A percentile compares a stretch with the other conserved stretches of the same genome.
Evolutionary conservation across 352 stramenopile genomes (phyloP).

Genomic region (Pythium pectinolyticum): DNA sequence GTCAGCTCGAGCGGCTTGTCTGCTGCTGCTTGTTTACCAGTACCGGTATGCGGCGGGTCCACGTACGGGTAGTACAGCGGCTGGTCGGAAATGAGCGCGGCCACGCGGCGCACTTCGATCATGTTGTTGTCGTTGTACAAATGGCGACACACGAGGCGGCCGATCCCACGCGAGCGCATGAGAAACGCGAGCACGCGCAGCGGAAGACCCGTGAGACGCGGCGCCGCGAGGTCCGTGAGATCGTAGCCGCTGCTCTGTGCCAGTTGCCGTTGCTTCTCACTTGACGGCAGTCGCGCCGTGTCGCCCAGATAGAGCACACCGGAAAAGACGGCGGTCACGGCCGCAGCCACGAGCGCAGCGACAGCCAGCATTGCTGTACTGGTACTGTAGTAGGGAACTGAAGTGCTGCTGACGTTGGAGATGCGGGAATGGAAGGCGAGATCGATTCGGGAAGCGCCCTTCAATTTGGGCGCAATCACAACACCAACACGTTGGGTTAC

Average conservation of each 20-base stretch:
- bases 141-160: constrained; percentile 45
- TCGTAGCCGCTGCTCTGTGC: constrained; percentile 45
- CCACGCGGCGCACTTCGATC: constrained; percentile 50
- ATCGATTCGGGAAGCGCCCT: too few relatives aligned
- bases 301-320: constrained; percentile 56
- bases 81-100: constrained; percentile 59
- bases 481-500: too few relatives aligned
- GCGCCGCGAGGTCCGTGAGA: constrained; percentile 45
- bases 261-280: constrained; percentile 35
- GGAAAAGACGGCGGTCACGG: constrained; percentile 44
- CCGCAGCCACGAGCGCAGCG: constrained; percentile 33
- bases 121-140: constrained; percentile 64
- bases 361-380: constrained; percentile 36
- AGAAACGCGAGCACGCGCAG: constrained; percentile 45
- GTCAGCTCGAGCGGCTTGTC: constrained; percentile 21
- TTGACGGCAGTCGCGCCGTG: constrained; percentile 36
- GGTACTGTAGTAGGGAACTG: not conserved
- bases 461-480: too few relatives aligned
- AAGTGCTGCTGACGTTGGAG: not conserved
- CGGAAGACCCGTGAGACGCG: constrained; percentile 47
- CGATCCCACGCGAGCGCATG: constrained; percentile 46
- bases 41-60: constrained; percentile 25
- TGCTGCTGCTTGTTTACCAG: constrained; percentile 5
- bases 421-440: not conserved
- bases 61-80: constrained; percentile 85